Base-by-base conservation (phyloP, 2,329 filamentous ascomycete genomes). In the Sphaerulina vaccinii region DNA sequence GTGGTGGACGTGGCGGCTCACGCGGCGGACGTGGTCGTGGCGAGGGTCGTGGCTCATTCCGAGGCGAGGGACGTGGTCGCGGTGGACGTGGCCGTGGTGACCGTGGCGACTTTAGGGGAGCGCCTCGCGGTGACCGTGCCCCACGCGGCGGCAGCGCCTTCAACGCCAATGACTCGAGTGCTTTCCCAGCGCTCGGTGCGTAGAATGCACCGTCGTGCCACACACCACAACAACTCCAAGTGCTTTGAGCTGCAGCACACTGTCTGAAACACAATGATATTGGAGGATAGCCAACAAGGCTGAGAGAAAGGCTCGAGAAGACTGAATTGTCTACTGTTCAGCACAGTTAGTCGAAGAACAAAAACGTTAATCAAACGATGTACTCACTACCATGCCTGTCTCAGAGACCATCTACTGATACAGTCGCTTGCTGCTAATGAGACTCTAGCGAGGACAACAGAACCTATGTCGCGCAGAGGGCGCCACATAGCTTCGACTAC, bases 1-100 rank as follows among this genome's bases (percentile, higher is more conserved):
- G 79, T 61, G 79, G 81, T 57, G 79, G 75, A 52, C 74, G 74
- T 57, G 77, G 78, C 56, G 76, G 77, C 61, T 32, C 27, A 32
- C 73, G 77, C 60, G 76, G 79, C 59, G 59, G 68, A 41, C 66
- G 67, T 41, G 65, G 65, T 44, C 61, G 65, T 48, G 64, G 65
- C 55, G 45, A 48, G 24, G 65, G 68, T 50, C 70, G 70, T 52
- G 70, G 67, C 55, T 71, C 75, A 51, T 69, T 70, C 58, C 68
- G 68, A 56, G 71, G 75, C 53, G 73, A 72, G 45, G 73, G 71
- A 67, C 75, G 73, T 55, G 67, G 64, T 57, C 61, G 63, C 53
- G 63, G 64, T 54, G 62, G 55, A 42, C 55, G 63, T 48, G 64
- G 70, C 44, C 65, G 62, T 57, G 63, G 59, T 51, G 58, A 49